A percentile compares a stretch with the other conserved stretches of the same genome.
Conservation (phyloP, 352 stramenopile genomes). For the Phytophthora hybrid region DNA sequence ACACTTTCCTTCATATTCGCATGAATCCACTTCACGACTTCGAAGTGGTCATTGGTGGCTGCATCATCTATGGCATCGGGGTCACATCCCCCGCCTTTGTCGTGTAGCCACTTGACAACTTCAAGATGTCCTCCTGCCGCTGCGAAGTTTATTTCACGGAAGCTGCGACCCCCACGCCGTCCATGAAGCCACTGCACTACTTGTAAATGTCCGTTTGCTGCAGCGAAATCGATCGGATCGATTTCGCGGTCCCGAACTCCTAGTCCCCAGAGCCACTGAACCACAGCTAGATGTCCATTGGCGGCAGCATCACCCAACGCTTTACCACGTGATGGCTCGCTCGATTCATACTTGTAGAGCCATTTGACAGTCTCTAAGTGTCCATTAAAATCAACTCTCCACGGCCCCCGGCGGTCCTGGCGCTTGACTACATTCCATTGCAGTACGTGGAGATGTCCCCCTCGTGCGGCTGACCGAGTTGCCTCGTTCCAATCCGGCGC, state of each 20-base stretch:
- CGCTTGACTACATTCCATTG: not conserved
- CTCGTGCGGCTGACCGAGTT: not conserved
- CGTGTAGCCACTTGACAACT: not conserved
- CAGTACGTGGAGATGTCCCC: not conserved
- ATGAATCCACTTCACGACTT: not conserved
- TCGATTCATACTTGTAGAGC: not conserved
- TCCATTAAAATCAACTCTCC: not conserved
- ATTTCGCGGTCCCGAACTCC: not conserved
- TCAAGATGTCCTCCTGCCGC: not conserved
- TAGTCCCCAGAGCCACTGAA: not conserved
- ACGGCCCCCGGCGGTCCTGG: not conserved
- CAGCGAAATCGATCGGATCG: not conserved
- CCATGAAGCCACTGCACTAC: not conserved
- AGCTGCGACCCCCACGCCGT: not conserved
- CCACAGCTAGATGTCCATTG: not conserved
- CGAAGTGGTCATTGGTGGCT: not conserved
- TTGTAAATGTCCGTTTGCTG: not conserved
- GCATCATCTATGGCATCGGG: not conserved
- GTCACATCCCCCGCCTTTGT: not conserved
- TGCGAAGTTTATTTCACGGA: not conserved
- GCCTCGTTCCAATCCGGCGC: not conserved
- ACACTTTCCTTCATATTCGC: not conserved
- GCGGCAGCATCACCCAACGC: not conserved
- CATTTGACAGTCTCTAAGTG: not conserved
- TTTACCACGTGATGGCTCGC: not conserved